These are phyloP conservation scores for Nemania diffusa DNA, from an alignment of 2,329 filamentous ascomycete genomes.

Conservation along the genomic window DNA sequence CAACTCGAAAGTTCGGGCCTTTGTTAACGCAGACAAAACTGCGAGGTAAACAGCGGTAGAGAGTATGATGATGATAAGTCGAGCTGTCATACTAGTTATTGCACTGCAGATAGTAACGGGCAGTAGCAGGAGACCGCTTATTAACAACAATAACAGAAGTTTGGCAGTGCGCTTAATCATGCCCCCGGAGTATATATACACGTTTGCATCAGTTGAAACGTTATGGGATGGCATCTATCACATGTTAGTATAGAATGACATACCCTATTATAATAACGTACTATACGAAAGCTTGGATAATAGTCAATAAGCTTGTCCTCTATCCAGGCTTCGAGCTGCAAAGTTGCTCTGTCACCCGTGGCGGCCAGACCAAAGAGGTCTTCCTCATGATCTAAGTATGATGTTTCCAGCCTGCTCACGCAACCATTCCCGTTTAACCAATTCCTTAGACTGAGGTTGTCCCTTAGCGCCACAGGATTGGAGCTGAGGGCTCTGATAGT, in stretches of 20 bases:
- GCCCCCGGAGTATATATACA: slow-evolving; percentile 9
- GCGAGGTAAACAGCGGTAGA: slow-evolving; percentile 16
- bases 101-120: slow-evolving; percentile 23
- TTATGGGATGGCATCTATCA: background rate
- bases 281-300: slow-evolving; percentile 1
- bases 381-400: slow-evolving; percentile 15
- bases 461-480: background rate
- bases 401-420: slow-evolving; percentile 21
- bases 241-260: background rate
- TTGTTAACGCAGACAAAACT: slow-evolving; percentile 21
- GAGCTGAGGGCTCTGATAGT: slow-evolving; percentile 1
- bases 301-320: slow-evolving; percentile 15
- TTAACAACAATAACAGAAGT: slow-evolving; percentile 12
- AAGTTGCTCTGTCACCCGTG: slow-evolving; percentile 5
- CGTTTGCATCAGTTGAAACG: slow-evolving; percentile 20
- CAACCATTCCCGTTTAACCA: slow-evolving; percentile 30
- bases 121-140: slow-evolving; percentile 16
- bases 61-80: slow-evolving; percentile 16
- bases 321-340: slow-evolving; percentile 20
- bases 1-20: slow-evolving; percentile 19
- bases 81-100: background rate
- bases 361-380: slow-evolving; percentile 20
- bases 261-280: background rate
- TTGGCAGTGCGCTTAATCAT: slow-evolving; percentile 8
- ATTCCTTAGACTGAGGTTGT: slow-evolving; percentile 20